A percentile compares a stretch with the other conserved stretches of the same genome.
Conservation (phyloP, 495 filamentous ascomycete genomes). For the Articulospora tetracladia region DNA sequence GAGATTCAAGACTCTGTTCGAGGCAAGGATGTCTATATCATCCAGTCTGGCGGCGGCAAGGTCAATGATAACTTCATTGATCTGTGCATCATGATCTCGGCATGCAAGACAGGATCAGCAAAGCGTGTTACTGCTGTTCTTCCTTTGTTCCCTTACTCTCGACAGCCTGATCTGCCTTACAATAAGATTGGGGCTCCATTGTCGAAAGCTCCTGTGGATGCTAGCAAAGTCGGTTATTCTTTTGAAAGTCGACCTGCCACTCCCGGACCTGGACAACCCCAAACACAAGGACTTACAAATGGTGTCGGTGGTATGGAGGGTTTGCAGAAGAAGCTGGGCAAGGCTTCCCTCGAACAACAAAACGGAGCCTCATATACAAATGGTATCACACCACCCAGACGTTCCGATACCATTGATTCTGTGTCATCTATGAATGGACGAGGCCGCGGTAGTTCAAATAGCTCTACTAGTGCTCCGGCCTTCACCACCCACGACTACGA, state of each 20-base stretch:
- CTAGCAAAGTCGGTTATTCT: constrained; percentile 65
- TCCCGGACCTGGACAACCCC: constrained; percentile 63
- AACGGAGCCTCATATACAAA: constrained; percentile 26
- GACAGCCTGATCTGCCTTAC: constrained; percentile 94
- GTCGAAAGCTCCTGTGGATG: constrained; percentile 57
- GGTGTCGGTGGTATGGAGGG: constrained; percentile 60
- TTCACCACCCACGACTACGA: constrained; percentile 58
- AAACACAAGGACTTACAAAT: constrained; percentile 51
- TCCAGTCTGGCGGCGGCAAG: constrained; percentile 82
- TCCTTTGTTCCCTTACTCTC: constrained; percentile 92
- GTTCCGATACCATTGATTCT: constrained; percentile 62
- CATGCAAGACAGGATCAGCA: constrained; percentile 94
- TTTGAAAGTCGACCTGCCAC: constrained; percentile 92
- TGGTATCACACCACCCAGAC: constrained; percentile 30
- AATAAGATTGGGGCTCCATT: constrained; percentile 90
- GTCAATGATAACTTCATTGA: constrained; percentile 97
- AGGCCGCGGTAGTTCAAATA: constrained; percentile 17
- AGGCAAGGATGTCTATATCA: constrained; percentile 97
- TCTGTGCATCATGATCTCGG: constrained; percentile 92
- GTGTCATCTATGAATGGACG: constrained; percentile 38
- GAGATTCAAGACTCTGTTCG: constrained; percentile 95
- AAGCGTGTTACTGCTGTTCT: constrained; percentile 89
- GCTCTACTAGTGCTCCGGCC: constrained; percentile 17
- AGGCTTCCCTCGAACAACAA: constrained; percentile 52
- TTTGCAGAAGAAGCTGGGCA: constrained; percentile 62